Base-by-base conservation (phyloP, 1,139 yeast species). In the Taphrina wiesneri region DNA sequence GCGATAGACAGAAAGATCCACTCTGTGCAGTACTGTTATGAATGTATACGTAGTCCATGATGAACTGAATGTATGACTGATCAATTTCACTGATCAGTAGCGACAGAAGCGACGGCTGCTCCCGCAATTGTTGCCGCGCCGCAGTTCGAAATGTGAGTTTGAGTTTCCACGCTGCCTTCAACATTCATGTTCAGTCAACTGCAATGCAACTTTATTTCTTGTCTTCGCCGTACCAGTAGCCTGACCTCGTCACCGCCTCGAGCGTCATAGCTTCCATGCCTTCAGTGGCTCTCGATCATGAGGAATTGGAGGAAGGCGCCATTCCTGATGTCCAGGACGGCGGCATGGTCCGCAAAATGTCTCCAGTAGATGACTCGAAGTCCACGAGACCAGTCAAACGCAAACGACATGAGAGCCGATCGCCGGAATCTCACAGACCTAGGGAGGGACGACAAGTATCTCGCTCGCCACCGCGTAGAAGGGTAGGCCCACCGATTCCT, bases 401-500 rank as follows among this genome's bases (percentile, higher is more conserved):
- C 15, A 54, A 54, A 19, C 6, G 59, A 15, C n/a, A 23, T 17
- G 59, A 54, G 4, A 36, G 41, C 25, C 28, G 59, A 13, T 47
- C 53, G 32, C 59, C 59, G 17, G 36, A 17, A 7, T 15, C 56
- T 30, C 11, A 17, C n/a, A 13, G 34, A 1, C 7, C 13, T 6
- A 9, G 47, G 25, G 46, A 36, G 32, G 11, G 32, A 21, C 59
- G 59, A 6, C 39, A 19, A 15, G 17, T n/a, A 5, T 54, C 59
- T 46, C 36, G 59, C 6, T 36, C 59, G 13, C 59, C 59, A 3
- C 59, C 59, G 5, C 47, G 47, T 7, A 13, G 59, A 6, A 19
- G 59, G 13, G 32, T 9, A 3, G 59, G 47, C 3, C 59, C 59
- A 9, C 47, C 56, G 2, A 30, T 67, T 3, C 72, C 72, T 6